A percentile compares a stretch with the other conserved stretches of the same genome.
These are phyloP conservation scores for Liriodendron chinense DNA, from an alignment of 164 flowering plant species.

Conservation along the genomic window DNA sequence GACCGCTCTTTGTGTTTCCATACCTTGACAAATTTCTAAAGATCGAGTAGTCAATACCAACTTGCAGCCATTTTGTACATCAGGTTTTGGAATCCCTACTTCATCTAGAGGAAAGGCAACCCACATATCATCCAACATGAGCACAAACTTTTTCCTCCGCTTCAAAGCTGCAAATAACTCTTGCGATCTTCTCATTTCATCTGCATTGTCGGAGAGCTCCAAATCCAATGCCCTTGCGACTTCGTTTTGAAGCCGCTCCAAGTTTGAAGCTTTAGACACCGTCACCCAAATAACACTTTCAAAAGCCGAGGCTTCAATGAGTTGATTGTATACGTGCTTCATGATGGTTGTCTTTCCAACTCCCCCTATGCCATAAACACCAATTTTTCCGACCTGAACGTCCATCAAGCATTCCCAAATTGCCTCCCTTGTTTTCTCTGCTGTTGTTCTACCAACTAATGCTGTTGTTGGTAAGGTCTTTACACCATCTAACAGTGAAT, in stretches of 20 bases:
- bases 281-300: background rate
- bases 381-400: background rate
- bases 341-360: background rate
- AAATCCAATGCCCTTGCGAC: background rate
- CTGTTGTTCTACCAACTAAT: background rate
- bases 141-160: background rate
- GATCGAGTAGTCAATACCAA: background rate
- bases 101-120: background rate
- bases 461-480: background rate
- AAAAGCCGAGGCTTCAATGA: background rate
- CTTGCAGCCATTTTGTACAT: background rate
- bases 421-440: background rate
- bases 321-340: background rate
- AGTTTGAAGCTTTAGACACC: background rate
- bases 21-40: too few species aligned
- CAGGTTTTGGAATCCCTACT: background rate
- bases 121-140: background rate
- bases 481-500: background rate
- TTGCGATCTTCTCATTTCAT: background rate
- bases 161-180: background rate
- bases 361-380: background rate
- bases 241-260: background rate
- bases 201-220: background rate
- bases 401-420: background rate
- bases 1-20: too few species aligned